These are phyloP conservation scores for Beauveria brongniartii DNA, from an alignment of 2,329 filamentous ascomycete genomes.

Conservation along the genomic window DNA sequence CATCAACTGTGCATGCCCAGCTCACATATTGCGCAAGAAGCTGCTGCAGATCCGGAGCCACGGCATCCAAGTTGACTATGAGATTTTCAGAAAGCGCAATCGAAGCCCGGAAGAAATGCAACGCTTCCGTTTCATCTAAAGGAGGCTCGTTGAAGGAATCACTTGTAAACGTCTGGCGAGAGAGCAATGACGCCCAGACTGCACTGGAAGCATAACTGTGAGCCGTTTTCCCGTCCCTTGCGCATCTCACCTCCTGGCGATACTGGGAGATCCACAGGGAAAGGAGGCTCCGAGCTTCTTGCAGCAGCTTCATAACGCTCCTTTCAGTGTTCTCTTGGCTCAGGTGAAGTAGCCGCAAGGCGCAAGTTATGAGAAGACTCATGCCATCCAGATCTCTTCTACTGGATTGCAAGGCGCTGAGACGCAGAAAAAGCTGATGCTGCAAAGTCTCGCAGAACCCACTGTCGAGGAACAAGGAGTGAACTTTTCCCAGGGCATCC, in stretches of 20 bases:
- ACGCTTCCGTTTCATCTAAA: slow-evolving; percentile 1
- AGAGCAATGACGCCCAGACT: slow-evolving; percentile 49
- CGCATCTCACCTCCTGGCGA: slow-evolving; percentile 33
- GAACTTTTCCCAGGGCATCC: slow-evolving; percentile 8
- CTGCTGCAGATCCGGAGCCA: slow-evolving; percentile 3
- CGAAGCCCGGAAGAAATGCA: slow-evolving; percentile 18
- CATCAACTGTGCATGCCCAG: slow-evolving; percentile 10
- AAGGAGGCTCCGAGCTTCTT: slow-evolving; percentile 23
- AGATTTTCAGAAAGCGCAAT: slow-evolving; percentile 23
- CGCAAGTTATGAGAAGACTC: slow-evolving; percentile 46
- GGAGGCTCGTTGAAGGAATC: neutral
- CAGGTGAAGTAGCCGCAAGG: slow-evolving; percentile 29
- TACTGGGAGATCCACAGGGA: slow-evolving; percentile 42
- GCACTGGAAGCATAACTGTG: slow-evolving; percentile 30
- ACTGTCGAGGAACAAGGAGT: neutral
- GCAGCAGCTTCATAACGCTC: neutral
- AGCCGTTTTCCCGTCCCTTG: slow-evolving; percentile 28
- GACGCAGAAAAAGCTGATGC: slow-evolving; percentile 33
- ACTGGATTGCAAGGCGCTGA: slow-evolving; percentile 41
- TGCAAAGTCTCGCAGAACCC: slow-evolving; percentile 25
- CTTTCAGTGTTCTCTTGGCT: neutral
- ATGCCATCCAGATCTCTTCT: slow-evolving; percentile 53
- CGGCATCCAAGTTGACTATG: slow-evolving; percentile 10
- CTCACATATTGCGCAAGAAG: slow-evolving; percentile 18
- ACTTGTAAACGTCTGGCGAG: slow-evolving; percentile 30